A percentile compares a stretch with the other conserved stretches of the same genome.
These are phyloP conservation scores for Ceriops decandra DNA, from an alignment of 345 rosid genomes.

Conservation along the genomic window DNA sequence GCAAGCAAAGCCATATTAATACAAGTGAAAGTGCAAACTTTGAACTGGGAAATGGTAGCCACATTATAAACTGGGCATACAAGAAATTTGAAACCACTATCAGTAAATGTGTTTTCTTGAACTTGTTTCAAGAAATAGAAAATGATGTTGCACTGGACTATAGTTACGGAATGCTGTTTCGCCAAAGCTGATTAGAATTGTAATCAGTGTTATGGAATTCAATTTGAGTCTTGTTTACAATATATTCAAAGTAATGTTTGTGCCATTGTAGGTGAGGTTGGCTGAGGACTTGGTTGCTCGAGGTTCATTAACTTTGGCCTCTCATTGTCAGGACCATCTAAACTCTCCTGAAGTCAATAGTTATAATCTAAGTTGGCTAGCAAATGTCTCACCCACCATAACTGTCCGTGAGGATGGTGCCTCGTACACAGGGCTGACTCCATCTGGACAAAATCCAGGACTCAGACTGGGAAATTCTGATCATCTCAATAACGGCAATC, in stretches of 20 bases:
- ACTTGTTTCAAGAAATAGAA: constrained; percentile 52
- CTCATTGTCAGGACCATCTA: constrained; percentile 54
- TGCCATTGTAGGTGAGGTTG: constrained; percentile 53
- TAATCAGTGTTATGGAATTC: neutral
- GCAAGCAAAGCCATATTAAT: no score
- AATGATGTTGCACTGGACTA: constrained; percentile 59
- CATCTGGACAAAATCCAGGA: constrained; percentile 39
- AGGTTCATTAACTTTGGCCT: constrained; percentile 49
- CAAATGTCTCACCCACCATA: constrained; percentile 56
- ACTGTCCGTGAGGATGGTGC: constrained; percentile 42
- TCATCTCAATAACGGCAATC: constrained; percentile 7
- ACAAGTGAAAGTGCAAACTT: no score
- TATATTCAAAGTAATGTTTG: constrained; percentile 7
- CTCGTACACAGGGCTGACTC: constrained; percentile 28
- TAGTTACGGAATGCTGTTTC: neutral
- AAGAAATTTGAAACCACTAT: no score
- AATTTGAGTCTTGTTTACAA: neutral
- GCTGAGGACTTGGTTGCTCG: constrained; percentile 70
- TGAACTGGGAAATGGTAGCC: no score
- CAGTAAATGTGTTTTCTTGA: no score
- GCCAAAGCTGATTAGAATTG: neutral
- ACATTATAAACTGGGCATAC: no score
- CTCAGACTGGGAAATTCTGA: constrained; percentile 30
- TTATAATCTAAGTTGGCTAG: constrained; percentile 27
- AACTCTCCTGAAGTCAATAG: constrained; percentile 32